Evolutionary conservation across 2,329 filamentous ascomycete species (phyloP).

Genomic region (Aspergillus sp.): DNA sequence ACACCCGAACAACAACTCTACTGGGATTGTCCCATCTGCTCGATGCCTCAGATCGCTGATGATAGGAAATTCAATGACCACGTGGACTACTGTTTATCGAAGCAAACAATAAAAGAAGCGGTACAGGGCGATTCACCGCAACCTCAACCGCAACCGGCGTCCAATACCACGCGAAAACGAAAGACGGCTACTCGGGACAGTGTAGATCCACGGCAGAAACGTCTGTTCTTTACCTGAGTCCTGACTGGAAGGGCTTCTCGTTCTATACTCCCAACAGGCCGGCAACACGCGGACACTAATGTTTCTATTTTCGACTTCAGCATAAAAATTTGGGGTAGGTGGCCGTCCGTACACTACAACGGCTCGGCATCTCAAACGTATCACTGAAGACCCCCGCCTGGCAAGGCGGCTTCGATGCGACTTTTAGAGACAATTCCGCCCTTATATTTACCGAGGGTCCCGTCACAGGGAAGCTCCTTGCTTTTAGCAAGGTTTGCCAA

Average conservation of each 20-base stretch:
- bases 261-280: background rate
- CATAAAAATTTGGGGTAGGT: background rate
- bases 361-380: background rate
- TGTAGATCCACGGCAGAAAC: conserved; percentile 32
- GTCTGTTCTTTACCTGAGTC: conserved; percentile 35
- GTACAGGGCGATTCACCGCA: conserved; percentile 56
- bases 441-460: background rate
- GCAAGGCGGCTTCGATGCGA: background rate
- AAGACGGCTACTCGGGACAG: conserved; percentile 33
- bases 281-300: background rate
- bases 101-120: conserved; percentile 79
- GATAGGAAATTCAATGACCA: conserved; percentile 84
- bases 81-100: conserved; percentile 86
- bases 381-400: background rate
- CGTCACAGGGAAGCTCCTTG: background rate
- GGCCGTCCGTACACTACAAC: background rate
- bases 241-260: conserved; percentile 17
- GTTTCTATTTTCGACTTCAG: background rate
- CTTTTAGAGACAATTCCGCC: background rate
- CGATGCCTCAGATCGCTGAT: conserved; percentile 69
- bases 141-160: conserved; percentile 10
- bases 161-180: conserved; percentile 25
- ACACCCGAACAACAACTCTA: conserved; percentile 43
- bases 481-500: background rate
- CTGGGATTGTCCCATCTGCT: conserved; percentile 90